Conservation (phyloP, 176 grass and related monocot species). For the Luzula sylvatica region DNA sequence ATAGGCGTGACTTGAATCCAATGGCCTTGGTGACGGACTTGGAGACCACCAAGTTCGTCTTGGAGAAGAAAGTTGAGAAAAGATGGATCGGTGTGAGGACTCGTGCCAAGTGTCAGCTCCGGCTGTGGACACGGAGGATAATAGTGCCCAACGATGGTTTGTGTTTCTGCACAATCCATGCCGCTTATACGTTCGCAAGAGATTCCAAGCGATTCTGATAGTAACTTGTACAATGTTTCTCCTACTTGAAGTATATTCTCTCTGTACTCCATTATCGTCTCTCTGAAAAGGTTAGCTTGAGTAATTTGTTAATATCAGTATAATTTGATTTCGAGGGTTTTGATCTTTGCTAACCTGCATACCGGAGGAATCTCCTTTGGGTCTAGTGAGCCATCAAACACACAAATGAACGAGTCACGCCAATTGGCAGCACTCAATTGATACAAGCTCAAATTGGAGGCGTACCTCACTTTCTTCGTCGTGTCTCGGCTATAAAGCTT, state of each 20-base stretch:
- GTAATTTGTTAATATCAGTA: too few relatives aligned
- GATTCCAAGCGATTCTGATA: constrained; percentile 21
- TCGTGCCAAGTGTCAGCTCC: constrained; percentile 16
- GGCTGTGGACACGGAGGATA: constrained; percentile 27
- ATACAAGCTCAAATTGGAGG: constrained; percentile 12
- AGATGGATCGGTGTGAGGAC: constrained; percentile 17
- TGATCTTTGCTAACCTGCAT: constrained; percentile 10
- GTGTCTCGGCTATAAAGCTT: constrained; percentile 3
- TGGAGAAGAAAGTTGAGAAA: constrained; percentile 27
- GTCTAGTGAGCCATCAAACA: background rate
- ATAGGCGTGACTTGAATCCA: constrained; percentile 3
- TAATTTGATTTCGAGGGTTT: too few relatives aligned
- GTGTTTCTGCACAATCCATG: constrained; percentile 16
- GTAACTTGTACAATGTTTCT: background rate
- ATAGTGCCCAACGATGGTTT: constrained; percentile 9
- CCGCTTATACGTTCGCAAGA: background rate
- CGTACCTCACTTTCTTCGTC: constrained; percentile 8
- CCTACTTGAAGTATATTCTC: background rate
- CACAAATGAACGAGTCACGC: constrained; percentile 10
- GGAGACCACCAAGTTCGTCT: constrained; percentile 18
- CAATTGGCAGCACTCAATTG: constrained; percentile 10
- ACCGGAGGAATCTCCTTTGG: background rate
- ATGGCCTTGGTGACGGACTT: constrained; percentile 6
- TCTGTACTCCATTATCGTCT: constrained; percentile 9
- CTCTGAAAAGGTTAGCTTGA: constrained; percentile 9